Evolutionary conservation across 2,329 filamentous ascomycete genomes (phyloP).

Genomic region (Fusarium paranaense): DNA sequence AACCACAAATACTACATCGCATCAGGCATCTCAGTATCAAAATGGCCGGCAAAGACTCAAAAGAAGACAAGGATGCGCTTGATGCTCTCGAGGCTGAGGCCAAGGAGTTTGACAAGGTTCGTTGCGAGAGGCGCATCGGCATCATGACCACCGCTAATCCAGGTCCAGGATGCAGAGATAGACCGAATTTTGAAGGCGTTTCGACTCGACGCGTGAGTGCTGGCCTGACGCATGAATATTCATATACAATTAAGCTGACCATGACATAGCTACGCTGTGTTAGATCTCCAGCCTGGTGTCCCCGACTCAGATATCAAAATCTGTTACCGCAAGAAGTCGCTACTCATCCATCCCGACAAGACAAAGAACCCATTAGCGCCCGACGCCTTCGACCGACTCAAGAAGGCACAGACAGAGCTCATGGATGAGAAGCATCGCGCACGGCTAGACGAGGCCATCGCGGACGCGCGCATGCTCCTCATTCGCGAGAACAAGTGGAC

Average conservation of each 20-base stretch:
- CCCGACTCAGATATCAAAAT: conserved; percentile 96
- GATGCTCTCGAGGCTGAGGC: conserved; percentile 85
- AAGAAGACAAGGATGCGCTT: conserved; percentile 79
- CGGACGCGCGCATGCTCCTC: conserved; percentile 93
- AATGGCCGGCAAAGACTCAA: conserved; percentile 54
- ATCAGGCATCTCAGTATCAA: background rate
- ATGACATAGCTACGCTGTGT: conserved; percentile 80
- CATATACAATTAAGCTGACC: conserved; percentile 1
- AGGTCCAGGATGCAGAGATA: conserved; percentile 86
- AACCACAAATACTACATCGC: background rate
- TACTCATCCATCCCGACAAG: conserved; percentile 98
- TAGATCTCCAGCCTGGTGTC: conserved; percentile 95
- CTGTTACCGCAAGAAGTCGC: conserved; percentile 95
- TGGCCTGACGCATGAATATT: background rate
- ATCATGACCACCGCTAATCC: conserved; percentile 32
- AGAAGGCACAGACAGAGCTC: conserved; percentile 91
- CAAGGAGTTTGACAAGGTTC: conserved; percentile 90
- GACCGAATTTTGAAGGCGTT: conserved; percentile 94
- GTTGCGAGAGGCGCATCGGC: conserved; percentile 38
- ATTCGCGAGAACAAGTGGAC: conserved; percentile 96
- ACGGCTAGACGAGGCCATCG: conserved; percentile 91
- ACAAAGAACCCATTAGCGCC: conserved; percentile 90
- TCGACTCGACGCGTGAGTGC: conserved; percentile 70
- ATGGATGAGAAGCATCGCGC: conserved; percentile 94
- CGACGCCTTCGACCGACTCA: conserved; percentile 95